Conservation (phyloP, 106 monocot species). For the Xerophyta viscosa region DNA sequence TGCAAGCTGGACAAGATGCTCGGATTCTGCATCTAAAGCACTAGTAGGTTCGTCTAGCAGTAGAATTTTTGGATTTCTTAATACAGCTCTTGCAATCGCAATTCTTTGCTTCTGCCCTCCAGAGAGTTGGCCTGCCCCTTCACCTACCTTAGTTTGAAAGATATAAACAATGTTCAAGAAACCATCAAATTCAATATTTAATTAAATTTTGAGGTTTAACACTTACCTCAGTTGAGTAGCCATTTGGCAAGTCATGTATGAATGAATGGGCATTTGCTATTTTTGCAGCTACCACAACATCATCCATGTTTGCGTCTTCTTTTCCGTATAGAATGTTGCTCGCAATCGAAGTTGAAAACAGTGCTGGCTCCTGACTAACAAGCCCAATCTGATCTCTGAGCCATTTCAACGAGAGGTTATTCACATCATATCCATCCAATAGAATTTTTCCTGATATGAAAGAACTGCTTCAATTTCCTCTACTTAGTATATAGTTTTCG, state of each 20-base stretch:
- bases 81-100: constrained; percentile 31
- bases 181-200: too few species aligned
- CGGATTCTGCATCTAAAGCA: constrained; percentile 33
- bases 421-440: constrained; percentile 11
- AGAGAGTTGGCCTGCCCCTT: constrained; percentile 30
- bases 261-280: constrained; percentile 27
- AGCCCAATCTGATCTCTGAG: constrained; percentile 12
- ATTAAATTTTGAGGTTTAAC: not conserved
- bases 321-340: constrained; percentile 6
- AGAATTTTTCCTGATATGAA: constrained; percentile 7
- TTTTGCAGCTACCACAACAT: constrained; percentile 11
- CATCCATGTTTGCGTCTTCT: constrained; percentile 12
- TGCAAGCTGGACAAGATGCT: constrained; percentile 19
- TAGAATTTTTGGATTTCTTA: constrained; percentile 35
- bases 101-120: constrained; percentile 45
- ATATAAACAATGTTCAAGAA: not conserved
- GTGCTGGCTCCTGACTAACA: constrained; percentile 16
- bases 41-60: constrained; percentile 41
- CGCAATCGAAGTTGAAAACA: constrained; percentile 15
- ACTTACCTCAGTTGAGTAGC: constrained; percentile 27
- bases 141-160: constrained; percentile 20
- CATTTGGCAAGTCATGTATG: constrained; percentile 20
- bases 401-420: constrained; percentile 10
- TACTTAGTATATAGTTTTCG: not conserved
- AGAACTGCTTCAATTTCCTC: not conserved